Base-by-base conservation (phyloP, 2,329 filamentous ascomycete genomes). In the Colletotrichum destructivum region DNA sequence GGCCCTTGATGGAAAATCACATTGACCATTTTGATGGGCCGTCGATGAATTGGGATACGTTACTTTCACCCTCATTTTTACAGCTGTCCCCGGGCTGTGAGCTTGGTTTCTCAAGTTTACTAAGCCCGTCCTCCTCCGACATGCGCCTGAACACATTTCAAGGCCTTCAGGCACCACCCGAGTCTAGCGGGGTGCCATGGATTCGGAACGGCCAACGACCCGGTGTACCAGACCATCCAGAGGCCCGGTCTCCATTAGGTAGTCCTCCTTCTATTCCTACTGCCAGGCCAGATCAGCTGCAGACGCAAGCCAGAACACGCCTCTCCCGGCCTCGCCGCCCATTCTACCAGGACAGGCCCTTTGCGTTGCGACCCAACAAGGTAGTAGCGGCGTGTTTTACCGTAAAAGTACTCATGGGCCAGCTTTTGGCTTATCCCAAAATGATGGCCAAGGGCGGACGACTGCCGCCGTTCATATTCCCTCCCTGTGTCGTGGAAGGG, bases 381-480 rank as follows among this genome's bases (percentile, higher is more conserved):
- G 56, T 63, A n/a, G 21, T 68, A 11, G 23, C 60, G 18, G 60
- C 65, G 9, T 74, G 59, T 21, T 73, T 79, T 26, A 75, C 73
- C 13, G 62, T 74, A 4, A 75, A 69, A 35, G 61, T 77, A 3
- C 66, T 80, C 1, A 44, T 74, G 16, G 75, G 78, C 7, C 77
- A 78, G 42, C 31, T 79, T 8, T 66, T 68, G 16, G 70, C 71
- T 47, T 79, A 75, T 52, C 77, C 77, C 0, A 57, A 23, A 18
- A 75, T 77, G 76, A 55, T 79, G 40, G 71, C 74, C 4, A 71
- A 71, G 4, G 66, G 61, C 18, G 55, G 67, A 2, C 66, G 57
- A 12, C 71, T 79, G 0, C 78, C 78, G 2, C 76, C 78, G 2
- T 79, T 79, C 54, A 78, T 80, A n/a, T 75, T 75, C 54, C 77